Conservation (phyloP, 495 filamentous ascomycete species). For the Aspergillus cavernicola region DNA sequence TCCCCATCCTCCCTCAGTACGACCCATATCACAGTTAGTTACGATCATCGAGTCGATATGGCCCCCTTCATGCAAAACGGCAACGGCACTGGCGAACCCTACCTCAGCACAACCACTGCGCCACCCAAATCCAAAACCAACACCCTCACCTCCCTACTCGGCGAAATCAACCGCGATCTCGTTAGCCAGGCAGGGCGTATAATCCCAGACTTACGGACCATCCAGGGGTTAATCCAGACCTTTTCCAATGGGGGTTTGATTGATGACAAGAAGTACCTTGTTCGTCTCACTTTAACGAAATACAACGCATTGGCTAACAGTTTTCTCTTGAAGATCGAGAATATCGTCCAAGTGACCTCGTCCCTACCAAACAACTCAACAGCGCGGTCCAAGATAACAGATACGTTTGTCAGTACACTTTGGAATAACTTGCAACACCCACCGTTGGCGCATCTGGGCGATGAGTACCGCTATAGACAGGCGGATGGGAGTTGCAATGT, state of each 20-base stretch:
- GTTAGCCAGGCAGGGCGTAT: not conserved
- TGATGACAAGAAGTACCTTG: slow-evolving; percentile 13
- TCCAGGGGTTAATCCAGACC: not conserved
- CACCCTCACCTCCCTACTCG: not conserved
- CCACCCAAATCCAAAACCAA: not conserved
- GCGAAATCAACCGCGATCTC: not conserved
- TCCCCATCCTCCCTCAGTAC: no score
- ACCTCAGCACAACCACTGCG: not conserved
- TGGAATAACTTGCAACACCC: slow-evolving; percentile 62
- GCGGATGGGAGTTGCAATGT: slow-evolving; percentile 57
- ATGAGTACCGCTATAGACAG: slow-evolving; percentile 52
- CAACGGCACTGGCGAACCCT: not conserved
- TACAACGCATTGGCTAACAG: not conserved
- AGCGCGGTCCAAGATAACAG: slow-evolving; percentile 42
- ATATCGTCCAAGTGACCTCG: slow-evolving; percentile 8
- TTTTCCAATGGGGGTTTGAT: slow-evolving; percentile 7
- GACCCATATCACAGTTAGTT: no score
- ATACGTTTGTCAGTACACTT: slow-evolving; percentile 50
- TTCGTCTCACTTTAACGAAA: not conserved
- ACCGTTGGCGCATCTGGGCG: slow-evolving; percentile 54
- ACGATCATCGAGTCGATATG: no score
- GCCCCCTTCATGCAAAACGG: not conserved
- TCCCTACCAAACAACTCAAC: slow-evolving; percentile 41
- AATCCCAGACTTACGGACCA: not conserved
- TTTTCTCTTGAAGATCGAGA: slow-evolving; percentile 12